These are phyloP conservation scores for Lasiodiplodia theobromae DNA, from an alignment of 2,329 filamentous ascomycete genomes.

Conservation along the genomic window DNA sequence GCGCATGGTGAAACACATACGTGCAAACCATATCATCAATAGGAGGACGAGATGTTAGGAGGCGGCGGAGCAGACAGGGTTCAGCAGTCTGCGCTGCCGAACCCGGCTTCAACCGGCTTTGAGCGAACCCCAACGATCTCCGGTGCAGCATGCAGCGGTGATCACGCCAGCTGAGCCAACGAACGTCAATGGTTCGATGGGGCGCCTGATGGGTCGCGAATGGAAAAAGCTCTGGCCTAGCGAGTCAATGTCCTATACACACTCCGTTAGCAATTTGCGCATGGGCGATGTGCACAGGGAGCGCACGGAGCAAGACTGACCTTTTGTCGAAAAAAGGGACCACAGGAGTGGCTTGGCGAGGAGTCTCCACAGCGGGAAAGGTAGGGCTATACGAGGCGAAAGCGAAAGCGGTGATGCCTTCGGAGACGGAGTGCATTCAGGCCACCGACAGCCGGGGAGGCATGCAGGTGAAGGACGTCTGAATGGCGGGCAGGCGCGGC, in stretches of 20 bases:
- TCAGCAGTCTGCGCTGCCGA: not conserved
- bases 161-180: slow-evolving; percentile 12
- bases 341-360: not conserved
- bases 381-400: slow-evolving; percentile 19
- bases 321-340: slow-evolving; percentile 11
- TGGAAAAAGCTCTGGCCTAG: slow-evolving; percentile 22
- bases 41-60: not conserved
- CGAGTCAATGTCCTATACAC: slow-evolving; percentile 20
- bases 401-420: not conserved
- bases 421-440: not conserved
- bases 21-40: slow-evolving; percentile 9
- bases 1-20: slow-evolving; percentile 7
- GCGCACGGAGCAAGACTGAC: slow-evolving; percentile 15
- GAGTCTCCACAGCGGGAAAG: slow-evolving; percentile 14
- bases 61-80: not conserved
- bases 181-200: slow-evolving; percentile 7
- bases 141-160: not conserved
- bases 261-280: slow-evolving; percentile 16
- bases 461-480: slow-evolving; percentile 8
- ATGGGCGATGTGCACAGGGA: slow-evolving; percentile 11
- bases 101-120: not conserved
- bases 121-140: not conserved
- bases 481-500: slow-evolving; percentile 16
- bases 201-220: slow-evolving; percentile 10
- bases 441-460: slow-evolving; percentile 18